Evolutionary conservation across 2,329 filamentous ascomycete genomes (phyloP).

Genomic region (Gaeumannomyces sp.): DNA sequence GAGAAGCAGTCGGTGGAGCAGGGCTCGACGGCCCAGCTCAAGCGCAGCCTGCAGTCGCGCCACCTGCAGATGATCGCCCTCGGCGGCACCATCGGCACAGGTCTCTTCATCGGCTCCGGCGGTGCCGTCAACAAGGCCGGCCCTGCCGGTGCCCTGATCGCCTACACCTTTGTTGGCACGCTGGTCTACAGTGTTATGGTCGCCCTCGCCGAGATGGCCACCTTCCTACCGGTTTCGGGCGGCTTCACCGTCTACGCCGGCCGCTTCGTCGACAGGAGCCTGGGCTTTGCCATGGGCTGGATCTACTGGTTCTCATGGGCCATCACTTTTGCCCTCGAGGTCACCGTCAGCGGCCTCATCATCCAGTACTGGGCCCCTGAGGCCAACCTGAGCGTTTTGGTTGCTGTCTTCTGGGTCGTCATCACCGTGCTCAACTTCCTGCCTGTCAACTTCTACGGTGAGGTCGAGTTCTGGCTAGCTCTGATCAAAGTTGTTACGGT

Average conservation of each 20-base stretch:
- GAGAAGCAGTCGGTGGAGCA: slow-evolving; percentile 9
- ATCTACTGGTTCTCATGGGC: slow-evolving; percentile 70
- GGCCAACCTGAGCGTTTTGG: slow-evolving; percentile 65
- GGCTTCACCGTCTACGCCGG: slow-evolving; percentile 72
- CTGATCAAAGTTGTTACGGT: slow-evolving; percentile 72
- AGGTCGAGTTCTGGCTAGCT: slow-evolving; percentile 74
- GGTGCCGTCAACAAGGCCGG: slow-evolving; percentile 58
- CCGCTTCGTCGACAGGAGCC: slow-evolving; percentile 65
- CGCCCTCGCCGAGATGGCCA: slow-evolving; percentile 65
- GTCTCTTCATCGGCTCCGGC: slow-evolving; percentile 48
- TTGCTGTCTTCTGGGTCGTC: slow-evolving; percentile 65
- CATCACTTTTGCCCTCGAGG: slow-evolving; percentile 58
- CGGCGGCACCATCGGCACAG: slow-evolving; percentile 53
- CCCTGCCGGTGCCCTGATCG: slow-evolving; percentile 60
- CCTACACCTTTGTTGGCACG: slow-evolving; percentile 62
- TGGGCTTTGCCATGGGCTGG: slow-evolving; percentile 76
- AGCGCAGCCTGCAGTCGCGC: slow-evolving; percentile 50
- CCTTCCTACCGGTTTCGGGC: slow-evolving; percentile 69
- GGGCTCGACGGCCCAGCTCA: slow-evolving; percentile 25
- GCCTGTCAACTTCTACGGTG: slow-evolving; percentile 66
- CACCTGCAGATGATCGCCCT: slow-evolving; percentile 65
- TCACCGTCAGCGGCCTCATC: slow-evolving; percentile 66
- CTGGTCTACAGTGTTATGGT: slow-evolving; percentile 73
- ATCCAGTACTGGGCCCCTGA: slow-evolving; percentile 66
- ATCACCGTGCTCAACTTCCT: slow-evolving; percentile 66